A percentile compares a stretch with the other conserved stretches of the same genome.
Evolutionary conservation across 148 eudicot genomes (phyloP).

Genomic region (Cornus controversa): DNA sequence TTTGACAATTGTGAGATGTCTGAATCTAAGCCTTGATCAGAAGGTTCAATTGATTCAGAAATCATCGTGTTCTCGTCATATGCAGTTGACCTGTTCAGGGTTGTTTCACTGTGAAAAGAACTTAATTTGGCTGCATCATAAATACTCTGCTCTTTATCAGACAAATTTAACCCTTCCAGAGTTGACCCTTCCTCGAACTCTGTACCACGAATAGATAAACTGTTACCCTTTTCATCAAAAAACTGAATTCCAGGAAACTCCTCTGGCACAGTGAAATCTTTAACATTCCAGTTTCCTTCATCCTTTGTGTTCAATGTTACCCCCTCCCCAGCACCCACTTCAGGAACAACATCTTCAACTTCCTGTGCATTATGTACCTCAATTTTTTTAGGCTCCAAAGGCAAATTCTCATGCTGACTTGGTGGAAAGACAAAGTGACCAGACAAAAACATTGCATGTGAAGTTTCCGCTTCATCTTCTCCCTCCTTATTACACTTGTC

Average conservation of each 20-base stretch:
- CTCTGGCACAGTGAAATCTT: slow-evolving; percentile 39
- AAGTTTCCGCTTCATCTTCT: slow-evolving; percentile 51
- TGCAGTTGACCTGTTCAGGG: slow-evolving; percentile 23
- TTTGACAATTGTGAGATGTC: slow-evolving; percentile 21
- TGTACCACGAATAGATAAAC: slow-evolving; percentile 34
- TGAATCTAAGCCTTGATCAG: slow-evolving; percentile 35
- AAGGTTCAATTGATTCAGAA: slow-evolving; percentile 40
- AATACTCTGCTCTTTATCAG: slow-evolving; percentile 36
- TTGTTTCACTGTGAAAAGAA: slow-evolving; percentile 23
- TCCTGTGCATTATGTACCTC: slow-evolving; percentile 32
- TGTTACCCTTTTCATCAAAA: slow-evolving; percentile 40
- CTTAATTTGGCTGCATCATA: slow-evolving; percentile 28
- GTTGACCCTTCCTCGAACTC: slow-evolving; percentile 35
- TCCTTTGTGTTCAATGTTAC: slow-evolving; percentile 38
- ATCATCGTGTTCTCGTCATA: slow-evolving; percentile 30
- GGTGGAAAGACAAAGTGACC: slow-evolving; percentile 90
- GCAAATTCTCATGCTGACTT: slow-evolving; percentile 79
- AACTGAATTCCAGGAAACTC: slow-evolving; percentile 37
- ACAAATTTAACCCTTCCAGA: slow-evolving; percentile 29
- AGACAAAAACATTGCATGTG: slow-evolving; percentile 76
- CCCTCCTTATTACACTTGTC: slow-evolving; percentile 30
- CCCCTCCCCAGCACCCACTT: slow-evolving; percentile 29
- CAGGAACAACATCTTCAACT: slow-evolving; percentile 31
- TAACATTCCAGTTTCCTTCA: slow-evolving; percentile 35
- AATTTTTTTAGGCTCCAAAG: slow-evolving; percentile 47